Conservation (phyloP, 768 basidiomycete genomes). For the Podaxis sp. region DNA sequence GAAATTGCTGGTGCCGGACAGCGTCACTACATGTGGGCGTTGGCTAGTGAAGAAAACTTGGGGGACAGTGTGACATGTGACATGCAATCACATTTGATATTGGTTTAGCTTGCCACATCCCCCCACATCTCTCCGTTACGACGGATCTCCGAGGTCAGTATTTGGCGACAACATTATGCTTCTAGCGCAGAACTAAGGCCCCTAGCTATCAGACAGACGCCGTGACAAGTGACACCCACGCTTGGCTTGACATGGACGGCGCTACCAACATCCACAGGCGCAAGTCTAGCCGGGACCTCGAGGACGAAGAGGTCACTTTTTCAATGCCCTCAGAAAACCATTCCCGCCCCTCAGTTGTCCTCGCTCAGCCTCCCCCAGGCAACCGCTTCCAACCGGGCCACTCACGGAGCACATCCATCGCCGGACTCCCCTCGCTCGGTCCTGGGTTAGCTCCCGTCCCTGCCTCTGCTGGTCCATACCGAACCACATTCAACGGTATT, state of each 20-base stretch:
- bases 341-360: not conserved
- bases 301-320: conserved; percentile 4
- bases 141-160: not conserved
- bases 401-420: conserved; percentile 23
- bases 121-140: not conserved
- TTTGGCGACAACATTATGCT: not conserved
- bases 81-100: not conserved
- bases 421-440: conserved; percentile 10
- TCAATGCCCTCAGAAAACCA: not conserved
- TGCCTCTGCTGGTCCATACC: conserved; percentile 26
- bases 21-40: too few relatives aligned
- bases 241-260: not conserved
- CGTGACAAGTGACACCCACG: not conserved
- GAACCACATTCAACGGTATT: conserved; percentile 21
- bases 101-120: not conserved
- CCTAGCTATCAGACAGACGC: not conserved
- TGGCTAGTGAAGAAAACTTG: too few relatives aligned
- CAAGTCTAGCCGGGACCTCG: conserved; percentile 13
- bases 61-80: not conserved
- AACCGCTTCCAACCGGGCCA: conserved; percentile 13
- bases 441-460: conserved; percentile 8
- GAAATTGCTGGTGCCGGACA: too few relatives aligned
- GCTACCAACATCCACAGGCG: conserved; percentile 7
- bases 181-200: not conserved
- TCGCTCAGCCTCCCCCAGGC: conserved; percentile 10